Conservation (phyloP, 2,329 filamentous ascomycete species). For the Phialophora tarda region DNA sequence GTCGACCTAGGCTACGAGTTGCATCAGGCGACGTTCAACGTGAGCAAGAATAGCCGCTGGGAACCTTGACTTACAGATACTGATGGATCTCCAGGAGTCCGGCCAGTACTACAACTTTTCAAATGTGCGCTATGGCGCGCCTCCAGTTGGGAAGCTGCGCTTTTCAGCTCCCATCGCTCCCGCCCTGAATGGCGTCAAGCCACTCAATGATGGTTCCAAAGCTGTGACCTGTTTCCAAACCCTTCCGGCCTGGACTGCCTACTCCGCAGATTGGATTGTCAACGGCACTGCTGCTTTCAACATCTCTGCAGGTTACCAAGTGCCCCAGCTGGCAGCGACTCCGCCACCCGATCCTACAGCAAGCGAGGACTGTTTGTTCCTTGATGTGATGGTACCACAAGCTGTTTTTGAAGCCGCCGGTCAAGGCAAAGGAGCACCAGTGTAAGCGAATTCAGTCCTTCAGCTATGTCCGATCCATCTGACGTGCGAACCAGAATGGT, state of each 20-base stretch:
- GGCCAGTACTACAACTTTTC: constrained; percentile 59
- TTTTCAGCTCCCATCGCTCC: constrained; percentile 57
- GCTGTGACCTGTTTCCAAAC: constrained; percentile 20
- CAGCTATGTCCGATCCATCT: background rate
- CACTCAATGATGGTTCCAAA: constrained; percentile 16
- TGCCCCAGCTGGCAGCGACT: constrained; percentile 9
- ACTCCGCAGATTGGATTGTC: constrained; percentile 17
- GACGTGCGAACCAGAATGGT: constrained; percentile 39
- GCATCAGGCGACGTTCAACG: constrained; percentile 50
- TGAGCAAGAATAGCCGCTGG: background rate
- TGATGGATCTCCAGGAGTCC: constrained; percentile 40
- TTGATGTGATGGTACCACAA: constrained; percentile 46
- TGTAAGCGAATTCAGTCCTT: constrained; percentile 26
- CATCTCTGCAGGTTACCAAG: constrained; percentile 21
- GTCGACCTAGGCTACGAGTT: constrained; percentile 62
- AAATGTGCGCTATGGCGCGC: constrained; percentile 62
- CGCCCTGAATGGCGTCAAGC: constrained; percentile 1
- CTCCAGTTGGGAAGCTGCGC: constrained; percentile 58
- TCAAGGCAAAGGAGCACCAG: constrained; percentile 42
- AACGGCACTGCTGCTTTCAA: constrained; percentile 24
- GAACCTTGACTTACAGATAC: constrained; percentile 20
- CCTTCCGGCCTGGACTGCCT: constrained; percentile 12
- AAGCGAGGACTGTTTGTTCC: constrained; percentile 48
- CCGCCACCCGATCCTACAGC: constrained; percentile 42
- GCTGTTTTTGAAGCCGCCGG: constrained; percentile 40